Evolutionary conservation across 768 basidiomycete genomes (phyloP), one percentile per base, ranked within the genome.

Genomic region (Auriscalpium vulgare): DNA sequence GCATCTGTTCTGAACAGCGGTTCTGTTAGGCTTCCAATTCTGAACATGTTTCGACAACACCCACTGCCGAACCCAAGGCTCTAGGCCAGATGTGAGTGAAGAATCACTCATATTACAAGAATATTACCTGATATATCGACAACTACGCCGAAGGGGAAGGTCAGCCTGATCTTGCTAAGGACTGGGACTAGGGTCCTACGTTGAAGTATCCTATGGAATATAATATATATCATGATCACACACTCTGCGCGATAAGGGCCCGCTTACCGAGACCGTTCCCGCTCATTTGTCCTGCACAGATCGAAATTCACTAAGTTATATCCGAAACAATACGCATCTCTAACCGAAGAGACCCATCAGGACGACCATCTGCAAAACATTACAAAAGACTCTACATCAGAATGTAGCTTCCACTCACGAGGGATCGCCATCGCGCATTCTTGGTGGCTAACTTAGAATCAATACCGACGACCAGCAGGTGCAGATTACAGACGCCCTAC

Each of bases 61-160:
- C 29, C 29, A 53, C 51, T 53, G 29, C 29, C 43, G 51, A 53
- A 53, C 21, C 51, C 51, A 4, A 53, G 40, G 40, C 51, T 53
- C 51, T 53, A 37, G 36, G 50, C 14, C 40, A 9, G 13, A 43
- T 4, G 17, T 43, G 13, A 43, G 40, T 13, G 40, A 43, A 43
- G 4, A 43, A 7, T 14, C 14, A 43, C 40, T 9, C 1, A 38
- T 8, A 13, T 11, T 35, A 17, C 17, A 38, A 23, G 11, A 8
- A 37, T 9, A 37, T 5, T 11, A 45, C 51, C 29, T 53, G 38
- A 37, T 53, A 53, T 13, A 53, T 53, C 6, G 51, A 53, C 40
- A 53, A 13, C 51, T 53, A 36, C 2, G 17, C n/a, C 7, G n/a
- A 14, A 29, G 17, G 17, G 5, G 3, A 10, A 13, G 11, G 29